Evolutionary conservation across 208 protist genomes (phyloP).

Genomic region (Strigomonas culicis): DNA sequence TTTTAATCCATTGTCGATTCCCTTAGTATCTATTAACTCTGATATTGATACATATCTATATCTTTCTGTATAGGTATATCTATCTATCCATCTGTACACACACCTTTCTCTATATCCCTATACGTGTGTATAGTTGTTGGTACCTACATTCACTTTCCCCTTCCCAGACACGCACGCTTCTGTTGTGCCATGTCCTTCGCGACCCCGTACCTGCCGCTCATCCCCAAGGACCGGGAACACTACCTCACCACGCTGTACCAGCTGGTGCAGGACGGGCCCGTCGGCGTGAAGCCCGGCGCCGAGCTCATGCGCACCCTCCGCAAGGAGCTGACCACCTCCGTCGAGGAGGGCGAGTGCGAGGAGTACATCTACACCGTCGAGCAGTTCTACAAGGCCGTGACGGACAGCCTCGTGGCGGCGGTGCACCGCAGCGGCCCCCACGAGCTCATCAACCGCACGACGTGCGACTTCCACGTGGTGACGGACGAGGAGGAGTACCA

Average conservation of each 20-base stretch:
- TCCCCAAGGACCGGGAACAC: conserved; percentile 54
- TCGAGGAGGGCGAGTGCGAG: conserved; percentile 44
- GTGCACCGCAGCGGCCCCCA: conserved; percentile 74
- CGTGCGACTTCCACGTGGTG: conserved; percentile 56
- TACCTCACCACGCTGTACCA: conserved; percentile 79
- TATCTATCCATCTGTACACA: not conserved
- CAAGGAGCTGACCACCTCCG: conserved; percentile 68
- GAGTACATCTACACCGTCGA: conserved; percentile 66
- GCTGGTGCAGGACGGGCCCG: conserved; percentile 59
- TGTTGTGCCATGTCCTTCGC: not conserved
- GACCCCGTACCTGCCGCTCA: conserved; percentile 14
- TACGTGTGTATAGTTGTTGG: not conserved
- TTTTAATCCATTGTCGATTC: conserved; percentile 18
- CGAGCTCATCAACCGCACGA: conserved; percentile 75
- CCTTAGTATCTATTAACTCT: not conserved
- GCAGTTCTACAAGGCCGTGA: conserved; percentile 82
- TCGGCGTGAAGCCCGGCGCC: conserved; percentile 54
- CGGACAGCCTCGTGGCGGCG: conserved; percentile 77
- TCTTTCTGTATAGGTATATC: not conserved
- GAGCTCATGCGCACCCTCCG: conserved; percentile 74
- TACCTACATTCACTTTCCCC: not conserved
- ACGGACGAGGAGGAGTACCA: conserved; percentile 87
- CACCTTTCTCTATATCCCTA: not conserved
- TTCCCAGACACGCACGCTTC: not conserved
- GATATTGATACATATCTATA: too few species aligned